Evolutionary conservation across 352 stramenopile genomes (phyloP).

Genomic region (Peronospora belbahrii): DNA sequence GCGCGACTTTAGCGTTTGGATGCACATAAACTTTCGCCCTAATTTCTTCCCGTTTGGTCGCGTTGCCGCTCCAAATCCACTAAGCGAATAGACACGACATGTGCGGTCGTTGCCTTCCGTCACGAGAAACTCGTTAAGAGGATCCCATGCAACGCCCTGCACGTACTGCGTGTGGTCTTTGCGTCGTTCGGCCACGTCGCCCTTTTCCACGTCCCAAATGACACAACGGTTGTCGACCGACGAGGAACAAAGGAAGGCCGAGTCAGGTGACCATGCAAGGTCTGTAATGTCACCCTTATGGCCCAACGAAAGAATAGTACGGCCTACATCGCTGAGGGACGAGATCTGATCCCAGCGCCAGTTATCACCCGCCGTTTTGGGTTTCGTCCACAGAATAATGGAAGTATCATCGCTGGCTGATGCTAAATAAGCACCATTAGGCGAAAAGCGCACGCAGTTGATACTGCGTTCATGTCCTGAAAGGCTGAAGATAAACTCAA

Average conservation of each 20-base stretch:
- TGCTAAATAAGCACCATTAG: constrained; percentile 73
- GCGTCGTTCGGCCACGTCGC: constrained; percentile 71
- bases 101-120: constrained; percentile 92
- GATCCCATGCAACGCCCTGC: constrained; percentile 94
- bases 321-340: constrained; percentile 73
- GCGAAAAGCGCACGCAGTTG: constrained; percentile 90
- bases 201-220: constrained; percentile 82
- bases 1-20: constrained; percentile 74
- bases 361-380: constrained; percentile 57
- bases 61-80: constrained; percentile 48
- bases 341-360: constrained; percentile 75
- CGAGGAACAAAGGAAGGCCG: constrained; percentile 83
- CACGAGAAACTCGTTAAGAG: constrained; percentile 90
- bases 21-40: constrained; percentile 59
- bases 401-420: constrained; percentile 86
- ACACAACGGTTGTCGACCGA: constrained; percentile 90
- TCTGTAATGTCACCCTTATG: constrained; percentile 90
- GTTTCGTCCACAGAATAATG: constrained; percentile 79
- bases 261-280: constrained; percentile 89
- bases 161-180: constrained; percentile 95
- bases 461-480: constrained; percentile 85
- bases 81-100: constrained; percentile 87
- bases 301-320: constrained; percentile 63
- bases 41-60: constrained; percentile 55
- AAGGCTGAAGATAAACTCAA: constrained; percentile 80